Percentiles rank a stretch among this genome's conserved stretches.
phyloP scores from a whole-genome alignment of 2,329 filamentous ascomycete genomes.

The Lachnellula cervina region DNA sequence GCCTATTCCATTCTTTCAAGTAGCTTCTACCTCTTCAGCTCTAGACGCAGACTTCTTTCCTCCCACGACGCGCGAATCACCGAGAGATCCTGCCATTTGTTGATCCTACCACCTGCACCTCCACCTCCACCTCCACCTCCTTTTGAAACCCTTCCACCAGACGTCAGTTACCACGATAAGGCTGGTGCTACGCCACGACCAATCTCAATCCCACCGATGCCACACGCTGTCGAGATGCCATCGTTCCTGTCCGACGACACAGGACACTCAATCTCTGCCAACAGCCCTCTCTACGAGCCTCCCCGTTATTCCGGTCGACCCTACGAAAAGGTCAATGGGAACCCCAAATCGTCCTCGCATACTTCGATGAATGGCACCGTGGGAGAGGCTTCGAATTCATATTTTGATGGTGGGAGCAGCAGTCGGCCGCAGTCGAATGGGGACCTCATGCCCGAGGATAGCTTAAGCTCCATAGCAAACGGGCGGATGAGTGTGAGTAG shows the following conservation, averaged over 20 bases:
- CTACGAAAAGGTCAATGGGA: slow-evolving; percentile 32
- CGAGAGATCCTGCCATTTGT: slow-evolving; percentile 19
- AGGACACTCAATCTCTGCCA: slow-evolving; percentile 27
- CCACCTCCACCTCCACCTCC: slow-evolving; percentile 6
- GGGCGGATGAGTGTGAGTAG: slow-evolving; percentile 45
- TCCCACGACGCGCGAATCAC: slow-evolving; percentile 5
- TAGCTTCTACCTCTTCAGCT: slow-evolving; percentile 1
- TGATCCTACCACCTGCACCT: slow-evolving; percentile 11
- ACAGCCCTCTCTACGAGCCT: slow-evolving; percentile 30
- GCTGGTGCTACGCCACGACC: slow-evolving; percentile 20
- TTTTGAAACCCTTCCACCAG: slow-evolving; percentile 16
- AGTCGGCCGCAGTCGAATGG: slow-evolving; percentile 25
- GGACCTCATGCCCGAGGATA: slow-evolving; percentile 38
- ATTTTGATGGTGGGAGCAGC: slow-evolving; percentile 25
- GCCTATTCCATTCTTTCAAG: slow-evolving; percentile 17
- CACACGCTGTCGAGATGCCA: slow-evolving; percentile 46
- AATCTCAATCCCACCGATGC: slow-evolving; percentile 30
- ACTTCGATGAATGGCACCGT: slow-evolving; percentile 32
- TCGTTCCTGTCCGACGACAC: slow-evolving; percentile 43
- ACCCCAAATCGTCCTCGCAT: slow-evolving; percentile 26
- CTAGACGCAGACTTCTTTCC: slow-evolving; percentile 4
- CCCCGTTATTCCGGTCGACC: slow-evolving; percentile 33
- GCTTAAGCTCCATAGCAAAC: slow-evolving; percentile 56
- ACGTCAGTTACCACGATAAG: slow-evolving; percentile 20
- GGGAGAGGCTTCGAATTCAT: slow-evolving; percentile 29